Percentiles rank a stretch among this genome's conserved stretches.
Conservation (phyloP, 331 rosid species). For the Ulmus americana region DNA sequence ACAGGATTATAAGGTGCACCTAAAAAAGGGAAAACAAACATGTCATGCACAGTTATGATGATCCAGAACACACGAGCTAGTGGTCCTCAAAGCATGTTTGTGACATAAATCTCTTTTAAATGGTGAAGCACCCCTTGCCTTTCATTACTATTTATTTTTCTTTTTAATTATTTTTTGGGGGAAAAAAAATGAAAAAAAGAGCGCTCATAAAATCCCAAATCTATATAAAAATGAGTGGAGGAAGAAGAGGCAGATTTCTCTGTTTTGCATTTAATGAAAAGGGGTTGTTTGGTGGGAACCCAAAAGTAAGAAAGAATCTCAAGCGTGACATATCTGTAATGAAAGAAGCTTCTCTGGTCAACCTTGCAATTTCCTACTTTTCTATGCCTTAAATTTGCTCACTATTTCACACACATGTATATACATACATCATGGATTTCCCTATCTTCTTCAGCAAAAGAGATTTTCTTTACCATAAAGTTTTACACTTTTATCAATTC, state of each 20-base stretch:
- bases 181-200: neutral
- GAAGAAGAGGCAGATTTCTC: too few relatives aligned
- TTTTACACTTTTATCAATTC: neutral
- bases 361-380: neutral
- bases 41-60: neutral
- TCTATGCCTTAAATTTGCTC: too few relatives aligned
- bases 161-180: neutral
- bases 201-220: too few relatives aligned
- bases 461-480: constrained; percentile 5
- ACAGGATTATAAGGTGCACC: neutral
- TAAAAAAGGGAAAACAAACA: neutral
- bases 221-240: too few relatives aligned
- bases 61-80: neutral
- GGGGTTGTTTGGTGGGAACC: too few relatives aligned
- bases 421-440: neutral
- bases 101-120: neutral
- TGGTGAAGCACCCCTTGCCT: constrained; percentile 13
- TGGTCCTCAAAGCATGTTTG: neutral
- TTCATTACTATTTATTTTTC: neutral
- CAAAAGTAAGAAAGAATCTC: too few relatives aligned
- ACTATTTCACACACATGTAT: too few relatives aligned
- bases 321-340: neutral
- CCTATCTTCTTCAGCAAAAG: neutral
- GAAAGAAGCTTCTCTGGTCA: constrained; percentile 10
- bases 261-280: too few relatives aligned